phyloP scores from a whole-genome alignment of 495 filamentous ascomycete species.

The Jackrogersella minutella region DNA sequence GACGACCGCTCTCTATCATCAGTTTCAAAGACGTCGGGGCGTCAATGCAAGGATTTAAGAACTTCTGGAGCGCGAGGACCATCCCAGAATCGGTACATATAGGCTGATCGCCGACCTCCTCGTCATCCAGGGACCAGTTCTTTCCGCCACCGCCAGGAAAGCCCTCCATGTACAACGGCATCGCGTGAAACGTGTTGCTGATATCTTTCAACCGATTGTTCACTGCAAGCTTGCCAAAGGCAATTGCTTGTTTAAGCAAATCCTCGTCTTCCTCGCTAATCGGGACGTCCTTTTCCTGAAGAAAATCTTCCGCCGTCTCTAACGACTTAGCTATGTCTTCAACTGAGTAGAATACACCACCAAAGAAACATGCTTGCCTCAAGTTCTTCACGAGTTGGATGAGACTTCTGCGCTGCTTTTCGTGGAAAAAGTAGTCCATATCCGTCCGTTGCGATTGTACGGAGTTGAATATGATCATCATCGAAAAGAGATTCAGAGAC shows the following conservation, averaged over 20 bases:
- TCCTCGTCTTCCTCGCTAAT: conserved; percentile 67
- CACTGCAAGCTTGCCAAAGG: conserved; percentile 66
- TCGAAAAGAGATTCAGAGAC: conserved; percentile 83
- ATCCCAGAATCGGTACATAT: conserved; percentile 53
- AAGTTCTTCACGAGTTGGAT: conserved; percentile 77
- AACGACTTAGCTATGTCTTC: conserved; percentile 69
- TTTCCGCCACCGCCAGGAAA: conserved; percentile 64
- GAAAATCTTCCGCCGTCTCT: conserved; percentile 69
- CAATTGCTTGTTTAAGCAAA: conserved; percentile 68
- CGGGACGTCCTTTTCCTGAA: conserved; percentile 58
- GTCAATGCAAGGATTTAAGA: conserved; percentile 49
- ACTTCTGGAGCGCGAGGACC: conserved; percentile 50
- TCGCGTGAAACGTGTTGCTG: conserved; percentile 74
- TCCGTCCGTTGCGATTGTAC: conserved; percentile 88
- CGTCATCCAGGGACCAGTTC: conserved; percentile 70
- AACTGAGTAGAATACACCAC: conserved; percentile 73
- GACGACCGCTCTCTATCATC: conserved; percentile 49
- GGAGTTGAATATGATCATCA: conserved; percentile 82
- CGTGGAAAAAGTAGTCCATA: conserved; percentile 88
- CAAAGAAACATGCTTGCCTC: conserved; percentile 88
- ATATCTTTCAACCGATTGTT: conserved; percentile 67
- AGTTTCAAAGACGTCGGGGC: conserved; percentile 46
- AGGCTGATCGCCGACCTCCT: conserved; percentile 38
- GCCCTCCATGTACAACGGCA: conserved; percentile 73
- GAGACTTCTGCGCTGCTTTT: conserved; percentile 69